Evolutionary conservation across 2,329 filamentous ascomycete species (phyloP), one percentile per base, ranked within the genome.

Genomic region (Periconia sp.): DNA sequence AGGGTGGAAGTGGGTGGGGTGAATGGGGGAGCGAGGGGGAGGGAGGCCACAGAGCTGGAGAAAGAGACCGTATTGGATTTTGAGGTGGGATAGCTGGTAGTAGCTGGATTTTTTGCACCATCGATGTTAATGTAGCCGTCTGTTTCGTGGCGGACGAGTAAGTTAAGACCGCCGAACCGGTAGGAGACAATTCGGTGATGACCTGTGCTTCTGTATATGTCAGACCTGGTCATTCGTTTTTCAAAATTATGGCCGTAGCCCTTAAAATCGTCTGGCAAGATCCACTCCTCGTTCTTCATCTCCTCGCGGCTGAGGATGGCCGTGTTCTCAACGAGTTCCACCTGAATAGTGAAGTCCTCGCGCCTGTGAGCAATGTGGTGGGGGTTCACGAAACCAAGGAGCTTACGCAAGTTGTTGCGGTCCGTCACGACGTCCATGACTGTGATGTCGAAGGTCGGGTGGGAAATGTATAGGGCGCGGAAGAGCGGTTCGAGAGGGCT

Each of bases 391-490:
- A 81, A 80, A 2, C 69, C 68, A 1, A 81, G 68, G 18, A 82
- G 75, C 61, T 81, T 81, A 27, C 78, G 76, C 47, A 82, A 72
- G 47, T 77, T 80, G 62, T 79, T 80, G 27, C 77, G 65, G 56
- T 81, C 79, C 2, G 74, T 77, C 17, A 82, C 67, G 11, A 82
- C 52, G 57, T 81, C 74, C 44, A 77, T 55, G 0, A 59, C 40
- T 19, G 58, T 23, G 15, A 81, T 62, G 48, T 79, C 68, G 45
- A 77, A 77, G 0, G 64, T 63, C 11, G 78, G 76, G 18, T 77
- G 44, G 7, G 60, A 58, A 23, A 68, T 58, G 54, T 72, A 77
- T 5, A 81, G 53, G 0, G 78, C 69, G 40, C 77, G 77, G 52
- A 81, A 81, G 0, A 81, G 65, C 0, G 78, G 77, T 55, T 81